Evolutionary conservation across 2,329 filamentous ascomycete genomes (phyloP).

Genomic region (Aspergillus carbonarius): DNA sequence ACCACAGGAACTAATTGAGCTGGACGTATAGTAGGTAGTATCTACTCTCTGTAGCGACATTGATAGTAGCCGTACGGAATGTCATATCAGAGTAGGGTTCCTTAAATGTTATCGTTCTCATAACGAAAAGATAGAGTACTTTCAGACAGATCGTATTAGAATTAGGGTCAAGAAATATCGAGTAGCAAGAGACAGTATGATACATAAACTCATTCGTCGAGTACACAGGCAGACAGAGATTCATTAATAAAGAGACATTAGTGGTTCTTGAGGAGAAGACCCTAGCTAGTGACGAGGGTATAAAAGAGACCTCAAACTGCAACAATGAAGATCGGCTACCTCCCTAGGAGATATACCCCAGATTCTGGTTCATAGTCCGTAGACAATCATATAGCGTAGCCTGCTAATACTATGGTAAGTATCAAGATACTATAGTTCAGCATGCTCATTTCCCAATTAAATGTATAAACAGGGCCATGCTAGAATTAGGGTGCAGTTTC

Average conservation of each 20-base stretch:
- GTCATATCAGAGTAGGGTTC: too few species aligned
- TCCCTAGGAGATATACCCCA: background rate
- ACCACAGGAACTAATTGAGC: too few species aligned
- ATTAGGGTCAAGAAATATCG: background rate
- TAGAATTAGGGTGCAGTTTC: slow-evolving; percentile 27
- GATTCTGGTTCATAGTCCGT: background rate
- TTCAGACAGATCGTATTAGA: background rate
- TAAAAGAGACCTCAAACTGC: background rate
- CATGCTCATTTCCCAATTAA: background rate
- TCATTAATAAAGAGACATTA: background rate
- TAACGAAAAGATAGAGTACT: background rate
- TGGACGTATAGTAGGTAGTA: too few species aligned
- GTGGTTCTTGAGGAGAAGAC: background rate
- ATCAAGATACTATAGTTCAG: background rate
- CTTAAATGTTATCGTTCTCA: too few species aligned
- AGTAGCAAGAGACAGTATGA: background rate
- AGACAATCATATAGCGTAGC: background rate
- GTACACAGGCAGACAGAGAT: background rate
- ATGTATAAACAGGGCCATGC: background rate
- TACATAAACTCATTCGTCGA: background rate
- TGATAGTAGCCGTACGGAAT: too few species aligned
- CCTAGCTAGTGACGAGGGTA: background rate
- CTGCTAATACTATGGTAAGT: background rate
- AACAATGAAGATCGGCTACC: background rate
- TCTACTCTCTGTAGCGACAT: too few species aligned